Evolutionary conservation across 352 stramenopile species (phyloP), one percentile per base, ranked within the genome.

Genomic region (Pilasporangium apinafurcum): DNA sequence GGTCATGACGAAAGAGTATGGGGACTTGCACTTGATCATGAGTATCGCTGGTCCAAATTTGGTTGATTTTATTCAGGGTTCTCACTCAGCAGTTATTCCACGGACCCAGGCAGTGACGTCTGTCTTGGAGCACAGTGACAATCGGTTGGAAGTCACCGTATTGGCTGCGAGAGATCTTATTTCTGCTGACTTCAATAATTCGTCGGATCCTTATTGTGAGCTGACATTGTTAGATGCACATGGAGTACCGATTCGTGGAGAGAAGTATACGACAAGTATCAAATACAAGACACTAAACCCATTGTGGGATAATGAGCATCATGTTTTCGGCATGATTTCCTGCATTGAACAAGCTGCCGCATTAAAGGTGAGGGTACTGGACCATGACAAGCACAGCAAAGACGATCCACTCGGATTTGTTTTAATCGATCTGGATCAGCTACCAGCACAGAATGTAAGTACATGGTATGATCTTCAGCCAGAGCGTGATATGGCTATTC

Each of bases 21-120:
- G 77, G 13, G 68, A 89, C n/a, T 43, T 89, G 9, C 73, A 62
- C 29, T 50, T 89, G 30, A 39, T 71, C 21, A 89, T 89, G 77
- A 83, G 53, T 37, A 47, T 89, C 18, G 51, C 56, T 5, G 77
- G 77, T 5, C 65, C 69, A 9, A 86, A 85, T 38, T 52, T 89
- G 17, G 64, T 84, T 14, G 55, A 76, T 24, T 86, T 89, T 25
- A 79, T 89, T 45, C 70, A 70, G 34, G 74, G 51, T 18, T 29
- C 62, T 8, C 54, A 73, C 18, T 25, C 56, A 27, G 57, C 56
- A 6, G 53, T 83, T 17, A 53, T 55, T 1, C 52, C 62, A 2
- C 59, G 63, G 31, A 74, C 44, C 27, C 65, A 56, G 9, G 68
- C 80, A 5, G 69, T 68, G n/a, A 76, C 61, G 5, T 58, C 59